Evolutionary conservation across 495 filamentous ascomycete genomes (phyloP).

Genomic region (Xylaria cubensis): DNA sequence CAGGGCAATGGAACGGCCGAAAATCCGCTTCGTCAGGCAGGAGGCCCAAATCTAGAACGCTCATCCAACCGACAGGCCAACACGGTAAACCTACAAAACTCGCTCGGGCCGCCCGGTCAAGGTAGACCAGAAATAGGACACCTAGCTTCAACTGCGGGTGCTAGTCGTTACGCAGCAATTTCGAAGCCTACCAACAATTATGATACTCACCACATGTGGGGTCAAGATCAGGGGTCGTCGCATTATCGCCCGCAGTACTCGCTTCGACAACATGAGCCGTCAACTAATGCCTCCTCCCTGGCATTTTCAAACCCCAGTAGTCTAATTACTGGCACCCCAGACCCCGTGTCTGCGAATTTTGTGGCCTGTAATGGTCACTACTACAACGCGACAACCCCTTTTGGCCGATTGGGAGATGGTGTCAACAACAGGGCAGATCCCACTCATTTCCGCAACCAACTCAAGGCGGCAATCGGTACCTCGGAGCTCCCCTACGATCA

Average conservation of each 20-base stretch:
- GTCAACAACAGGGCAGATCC: constrained; percentile 33
- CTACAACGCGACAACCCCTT: constrained; percentile 34
- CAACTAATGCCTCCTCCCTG: constrained; percentile 24
- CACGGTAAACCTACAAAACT: constrained; percentile 19
- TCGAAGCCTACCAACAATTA: constrained; percentile 26
- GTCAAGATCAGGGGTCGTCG: constrained; percentile 25
- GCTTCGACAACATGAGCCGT: constrained; percentile 9
- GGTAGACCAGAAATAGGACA: constrained; percentile 10
- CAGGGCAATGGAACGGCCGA: constrained; percentile 14
- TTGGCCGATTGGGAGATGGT: constrained; percentile 32
- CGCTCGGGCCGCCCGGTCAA: constrained; percentile 26
- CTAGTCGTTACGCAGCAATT: constrained; percentile 5
- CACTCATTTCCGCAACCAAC: constrained; percentile 34
- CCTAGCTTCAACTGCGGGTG: constrained; percentile 7
- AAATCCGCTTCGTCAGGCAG: not conserved
- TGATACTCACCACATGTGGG: constrained; percentile 20
- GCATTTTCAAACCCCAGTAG: constrained; percentile 46
- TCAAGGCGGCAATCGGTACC: constrained; percentile 22
- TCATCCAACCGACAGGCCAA: constrained; percentile 26
- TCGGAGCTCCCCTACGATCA: constrained; percentile 32
- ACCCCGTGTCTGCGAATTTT: constrained; percentile 19
- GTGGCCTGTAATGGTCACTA: constrained; percentile 35
- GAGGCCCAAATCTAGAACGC: constrained; percentile 28
- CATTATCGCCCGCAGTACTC: constrained; percentile 25
- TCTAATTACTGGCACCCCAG: constrained; percentile 42